A percentile compares a stretch with the other conserved stretches of the same genome.
These are phyloP conservation scores for Colletotrichum godetiae DNA, from an alignment of 2,329 filamentous ascomycete species.

Conservation along the genomic window DNA sequence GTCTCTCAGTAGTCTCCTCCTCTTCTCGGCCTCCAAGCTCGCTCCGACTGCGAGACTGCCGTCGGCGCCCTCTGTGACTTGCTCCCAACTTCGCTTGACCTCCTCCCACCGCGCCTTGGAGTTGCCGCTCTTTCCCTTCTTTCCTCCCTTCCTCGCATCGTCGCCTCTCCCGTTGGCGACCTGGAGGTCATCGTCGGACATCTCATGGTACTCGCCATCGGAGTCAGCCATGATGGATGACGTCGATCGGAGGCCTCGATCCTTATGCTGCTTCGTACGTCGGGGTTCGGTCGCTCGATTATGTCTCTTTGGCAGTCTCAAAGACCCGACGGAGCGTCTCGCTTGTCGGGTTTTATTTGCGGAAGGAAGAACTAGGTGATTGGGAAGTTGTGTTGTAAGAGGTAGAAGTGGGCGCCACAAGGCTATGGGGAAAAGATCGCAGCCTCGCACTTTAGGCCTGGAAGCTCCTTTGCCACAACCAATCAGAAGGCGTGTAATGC, in stretches of 20 bases:
- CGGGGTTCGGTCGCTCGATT: not conserved
- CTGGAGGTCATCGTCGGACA: slow-evolving; percentile 73
- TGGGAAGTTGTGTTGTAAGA: not conserved
- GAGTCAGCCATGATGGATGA: slow-evolving; percentile 72
- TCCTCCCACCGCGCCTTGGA: slow-evolving; percentile 72
- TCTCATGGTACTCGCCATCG: slow-evolving; percentile 75
- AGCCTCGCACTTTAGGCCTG: slow-evolving; percentile 26
- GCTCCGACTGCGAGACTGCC: slow-evolving; percentile 82
- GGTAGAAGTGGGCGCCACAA: slow-evolving; percentile 12
- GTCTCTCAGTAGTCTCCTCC: slow-evolving; percentile 84
- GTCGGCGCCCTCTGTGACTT: slow-evolving; percentile 81
- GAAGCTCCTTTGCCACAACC: not conserved
- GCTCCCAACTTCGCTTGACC: slow-evolving; percentile 77
- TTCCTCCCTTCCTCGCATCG: slow-evolving; percentile 34
- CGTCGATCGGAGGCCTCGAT: not conserved
- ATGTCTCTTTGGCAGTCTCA: not conserved
- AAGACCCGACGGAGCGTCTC: not conserved
- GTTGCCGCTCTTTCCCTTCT: slow-evolving; percentile 45
- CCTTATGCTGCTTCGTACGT: no score
- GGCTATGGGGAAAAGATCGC: slow-evolving; percentile 24
- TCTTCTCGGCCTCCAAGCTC: slow-evolving; percentile 83
- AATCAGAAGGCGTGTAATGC: slow-evolving; percentile 12
- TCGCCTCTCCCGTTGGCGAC: slow-evolving; percentile 45
- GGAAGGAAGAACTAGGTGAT: not conserved
- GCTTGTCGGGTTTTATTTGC: not conserved